Base-by-base conservation (phyloP, 371 early-diverging fungal genomes). In the Apophysomyces variabilis region DNA sequence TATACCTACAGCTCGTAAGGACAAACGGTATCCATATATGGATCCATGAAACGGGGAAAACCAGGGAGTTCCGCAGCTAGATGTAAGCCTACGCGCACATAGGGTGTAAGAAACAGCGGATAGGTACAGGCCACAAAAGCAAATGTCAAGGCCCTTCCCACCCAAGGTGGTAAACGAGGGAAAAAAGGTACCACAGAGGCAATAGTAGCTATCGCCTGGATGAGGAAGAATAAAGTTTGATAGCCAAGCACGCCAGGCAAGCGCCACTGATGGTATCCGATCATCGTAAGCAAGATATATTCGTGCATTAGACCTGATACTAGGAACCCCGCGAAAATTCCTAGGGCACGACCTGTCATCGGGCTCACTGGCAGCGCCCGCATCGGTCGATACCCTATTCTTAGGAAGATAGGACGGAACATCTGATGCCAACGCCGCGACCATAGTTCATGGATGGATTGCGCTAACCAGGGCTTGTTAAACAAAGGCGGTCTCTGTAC, bases 261-360 rank as follows among this genome's bases (percentile, higher is more conserved):
- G 16, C 43, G 62, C 37, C 43, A 60, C 13, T 60, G 59, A 26
- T 57, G 46, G 32, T 66, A 66, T 0, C 78, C 78, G 5, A 67
- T 37, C 67, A 75, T 73, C 16, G 58, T 45, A 8, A 73, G 18
- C 13, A 78, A 38, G 62, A 78, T 71, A 46, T 78, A 78, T 18
- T 78, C 78, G 60, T 78, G 78, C 75, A 78, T 73, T 18, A 73
- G 43, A 7, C 78, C 78, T 0, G 78, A 78, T 12, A 71, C 45
- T 21, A 45, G 13, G 62, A 78, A 78, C 1, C 73, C 78, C 7
- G 67, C 71, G 50, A 78, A 32, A 0, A 69, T 65, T 12, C 69
- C 75, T 7, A 65, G 38, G 18, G 65, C 57, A 12, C 69, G 68
- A 1, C 78, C 75, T 4, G 61, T 4, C 5, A 58, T 46, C 21